These are phyloP conservation scores for Trichoderma asperellum DNA, from an alignment of 2,329 filamentous ascomycete genomes.

Conservation along the genomic window DNA sequence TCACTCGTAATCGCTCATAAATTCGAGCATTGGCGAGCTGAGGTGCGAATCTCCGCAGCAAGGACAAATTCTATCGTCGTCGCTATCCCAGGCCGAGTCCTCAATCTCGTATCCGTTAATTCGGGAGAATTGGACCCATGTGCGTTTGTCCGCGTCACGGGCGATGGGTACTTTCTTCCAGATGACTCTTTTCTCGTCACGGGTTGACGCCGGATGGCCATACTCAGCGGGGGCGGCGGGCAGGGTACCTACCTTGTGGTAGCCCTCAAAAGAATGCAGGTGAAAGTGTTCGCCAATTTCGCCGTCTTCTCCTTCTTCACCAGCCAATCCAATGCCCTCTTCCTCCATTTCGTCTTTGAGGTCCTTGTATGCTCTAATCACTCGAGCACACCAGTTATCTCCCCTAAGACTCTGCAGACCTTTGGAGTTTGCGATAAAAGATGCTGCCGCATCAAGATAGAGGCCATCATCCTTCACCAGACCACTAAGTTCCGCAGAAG, in stretches of 20 bases:
- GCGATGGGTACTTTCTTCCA: conserved; percentile 55
- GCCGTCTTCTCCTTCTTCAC: conserved; percentile 36
- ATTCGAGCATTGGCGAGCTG: conserved; percentile 42
- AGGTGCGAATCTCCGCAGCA: conserved; percentile 48
- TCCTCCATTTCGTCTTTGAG: conserved; percentile 35
- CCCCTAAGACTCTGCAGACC: conserved; percentile 47
- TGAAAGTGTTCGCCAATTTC: conserved; percentile 40
- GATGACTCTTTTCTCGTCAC: conserved; percentile 50
- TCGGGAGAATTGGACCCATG: conserved; percentile 55
- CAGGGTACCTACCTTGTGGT: conserved; percentile 41
- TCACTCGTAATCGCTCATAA: conserved; percentile 36
- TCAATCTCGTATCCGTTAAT: conserved; percentile 45
- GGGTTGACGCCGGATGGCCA: conserved; percentile 49
- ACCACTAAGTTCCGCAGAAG: conserved; percentile 53
- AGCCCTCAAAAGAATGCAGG: conserved; percentile 31
- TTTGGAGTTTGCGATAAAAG: conserved; percentile 48
- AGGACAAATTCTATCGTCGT: conserved; percentile 45
- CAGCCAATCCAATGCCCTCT: conserved; percentile 33
- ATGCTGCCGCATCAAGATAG: conserved; percentile 51
- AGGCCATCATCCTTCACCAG: conserved; percentile 59
- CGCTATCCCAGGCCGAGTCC: conserved; percentile 40
- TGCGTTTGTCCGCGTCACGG: conserved; percentile 47
- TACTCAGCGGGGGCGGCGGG: conserved; percentile 48
- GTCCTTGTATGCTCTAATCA: conserved; percentile 51
- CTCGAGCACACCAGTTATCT: conserved; percentile 47